These are phyloP conservation scores for Aspergillus bridgeri DNA, from an alignment of 495 filamentous ascomycete genomes.

Conservation along the genomic window DNA sequence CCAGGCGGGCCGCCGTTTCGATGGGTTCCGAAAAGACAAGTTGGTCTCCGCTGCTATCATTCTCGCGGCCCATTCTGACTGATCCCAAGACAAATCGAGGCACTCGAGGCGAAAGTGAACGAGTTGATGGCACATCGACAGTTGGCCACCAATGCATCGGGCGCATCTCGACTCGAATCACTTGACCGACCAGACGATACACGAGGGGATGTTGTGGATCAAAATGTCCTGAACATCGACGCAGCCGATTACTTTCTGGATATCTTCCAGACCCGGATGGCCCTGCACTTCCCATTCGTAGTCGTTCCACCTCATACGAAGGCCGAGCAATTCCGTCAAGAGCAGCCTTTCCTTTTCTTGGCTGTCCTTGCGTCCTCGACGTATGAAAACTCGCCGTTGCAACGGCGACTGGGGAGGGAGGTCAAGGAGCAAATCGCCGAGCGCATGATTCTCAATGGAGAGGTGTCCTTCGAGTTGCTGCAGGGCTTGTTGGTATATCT, in stretches of 20 bases:
- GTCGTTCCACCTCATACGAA: conserved; percentile 15
- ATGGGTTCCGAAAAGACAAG: conserved; percentile 27
- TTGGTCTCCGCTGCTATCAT: background rate
- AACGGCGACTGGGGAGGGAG: conserved; percentile 32
- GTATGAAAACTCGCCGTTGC: conserved; percentile 33
- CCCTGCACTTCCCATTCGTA: conserved; percentile 36
- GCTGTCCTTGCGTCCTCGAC: conserved; percentile 38
- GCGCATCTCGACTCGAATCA: background rate
- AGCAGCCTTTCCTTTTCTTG: conserved; percentile 31
- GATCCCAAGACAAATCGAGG: conserved; percentile 17
- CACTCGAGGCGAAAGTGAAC: conserved; percentile 20
- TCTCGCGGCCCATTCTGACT: background rate
- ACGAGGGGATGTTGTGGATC: conserved; percentile 28
- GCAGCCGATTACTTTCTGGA: conserved; percentile 24
- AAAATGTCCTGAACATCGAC: conserved; percentile 11
- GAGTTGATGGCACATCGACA: conserved; percentile 12
- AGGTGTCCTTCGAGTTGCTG: conserved; percentile 47
- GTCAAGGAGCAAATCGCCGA: conserved; percentile 38
- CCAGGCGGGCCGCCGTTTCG: conserved; percentile 22
- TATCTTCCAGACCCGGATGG: conserved; percentile 17
- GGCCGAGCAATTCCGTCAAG: background rate
- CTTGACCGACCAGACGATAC: background rate
- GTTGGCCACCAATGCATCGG: too few species aligned
- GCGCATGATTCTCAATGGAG: conserved; percentile 42
- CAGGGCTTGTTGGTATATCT: conserved; percentile 46